Evolutionary conservation across 2,329 filamentous ascomycete genomes (phyloP).

Genomic region (Aspergillaceae sp.): DNA sequence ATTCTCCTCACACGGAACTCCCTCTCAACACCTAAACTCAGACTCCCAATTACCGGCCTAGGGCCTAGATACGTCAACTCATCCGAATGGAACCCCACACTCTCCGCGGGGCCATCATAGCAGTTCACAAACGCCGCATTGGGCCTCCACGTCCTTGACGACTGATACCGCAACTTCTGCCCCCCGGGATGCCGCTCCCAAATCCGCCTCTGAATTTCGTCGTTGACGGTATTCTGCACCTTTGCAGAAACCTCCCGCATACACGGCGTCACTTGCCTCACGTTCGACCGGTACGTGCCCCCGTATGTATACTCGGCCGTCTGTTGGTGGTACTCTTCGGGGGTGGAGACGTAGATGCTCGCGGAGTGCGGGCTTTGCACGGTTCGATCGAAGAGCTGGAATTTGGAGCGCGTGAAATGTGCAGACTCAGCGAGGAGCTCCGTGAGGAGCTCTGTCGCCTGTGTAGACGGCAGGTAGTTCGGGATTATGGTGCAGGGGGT

Average conservation of each 20-base stretch:
- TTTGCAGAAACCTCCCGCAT: constrained; percentile 60
- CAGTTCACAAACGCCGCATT: constrained; percentile 95
- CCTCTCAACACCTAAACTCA: constrained; percentile 84
- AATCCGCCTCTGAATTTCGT: constrained; percentile 65
- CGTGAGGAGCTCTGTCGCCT: constrained; percentile 63
- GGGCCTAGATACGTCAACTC: constrained; percentile 90
- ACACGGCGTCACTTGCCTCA: constrained; percentile 66
- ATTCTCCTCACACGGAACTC: constrained; percentile 83
- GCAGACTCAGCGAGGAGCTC: constrained; percentile 69
- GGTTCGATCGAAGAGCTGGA: constrained; percentile 81
- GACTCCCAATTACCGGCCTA: constrained; percentile 74
- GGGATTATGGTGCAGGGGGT: constrained; percentile 90
- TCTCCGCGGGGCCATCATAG: constrained; percentile 72
- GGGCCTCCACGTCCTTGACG: constrained; percentile 63
- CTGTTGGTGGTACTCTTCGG: constrained; percentile 60
- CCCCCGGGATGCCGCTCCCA: constrained; percentile 57
- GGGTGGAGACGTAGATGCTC: constrained; percentile 70
- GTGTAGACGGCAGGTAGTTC: constrained; percentile 67
- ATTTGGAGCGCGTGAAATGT: constrained; percentile 62
- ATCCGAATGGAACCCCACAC: constrained; percentile 86
- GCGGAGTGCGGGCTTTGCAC: constrained; percentile 79
- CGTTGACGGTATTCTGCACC: constrained; percentile 69
- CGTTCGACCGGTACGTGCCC: constrained; percentile 63
- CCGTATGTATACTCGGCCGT: constrained; percentile 81
- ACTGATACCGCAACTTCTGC: constrained; percentile 70